Conservation (phyloP, 179 eudicot species). For the Spergularia azorica region DNA sequence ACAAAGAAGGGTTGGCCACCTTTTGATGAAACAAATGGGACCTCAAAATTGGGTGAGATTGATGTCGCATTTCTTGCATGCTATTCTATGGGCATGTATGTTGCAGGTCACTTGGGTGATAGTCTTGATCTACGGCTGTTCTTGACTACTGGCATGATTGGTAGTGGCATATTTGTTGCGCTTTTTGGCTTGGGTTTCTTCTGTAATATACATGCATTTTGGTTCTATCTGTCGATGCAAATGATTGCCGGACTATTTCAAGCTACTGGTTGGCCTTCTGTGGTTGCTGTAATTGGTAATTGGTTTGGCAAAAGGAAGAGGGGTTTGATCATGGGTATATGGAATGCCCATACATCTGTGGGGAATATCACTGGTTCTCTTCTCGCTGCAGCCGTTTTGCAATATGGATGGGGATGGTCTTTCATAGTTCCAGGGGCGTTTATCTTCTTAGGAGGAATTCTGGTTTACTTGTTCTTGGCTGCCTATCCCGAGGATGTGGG, state of each 20-base stretch:
- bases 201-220: conserved; percentile 69
- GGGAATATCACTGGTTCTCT: conserved; percentile 90
- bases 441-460: conserved; percentile 63
- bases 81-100: conserved; percentile 87
- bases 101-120: conserved; percentile 93
- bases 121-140: conserved; percentile 73
- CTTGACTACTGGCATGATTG: conserved; percentile 83
- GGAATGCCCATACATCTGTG: conserved; percentile 98
- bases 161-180: conserved; percentile 88
- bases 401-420: conserved; percentile 99
- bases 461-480: conserved; percentile 74
- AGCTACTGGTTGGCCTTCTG: conserved; percentile 99
- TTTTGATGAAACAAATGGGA: conserved; percentile 68
- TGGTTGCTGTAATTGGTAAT: conserved; percentile 92
- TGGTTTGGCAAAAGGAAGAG: conserved; percentile 96
- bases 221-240: conserved; percentile 79
- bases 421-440: conserved; percentile 76
- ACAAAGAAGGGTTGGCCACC: conserved; percentile 73
- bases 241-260: conserved; percentile 94
- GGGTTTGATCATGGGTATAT: conserved; percentile 92
- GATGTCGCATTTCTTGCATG: conserved; percentile 88
- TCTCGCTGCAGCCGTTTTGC: conserved; percentile 83
- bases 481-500: conserved; percentile 98
- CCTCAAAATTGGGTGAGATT: conserved; percentile 76
- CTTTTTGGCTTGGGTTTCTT: conserved; percentile 88